Evolutionary conservation across 2,329 filamentous ascomycete species (phyloP).

Genomic region (Neofusicoccum sp.): DNA sequence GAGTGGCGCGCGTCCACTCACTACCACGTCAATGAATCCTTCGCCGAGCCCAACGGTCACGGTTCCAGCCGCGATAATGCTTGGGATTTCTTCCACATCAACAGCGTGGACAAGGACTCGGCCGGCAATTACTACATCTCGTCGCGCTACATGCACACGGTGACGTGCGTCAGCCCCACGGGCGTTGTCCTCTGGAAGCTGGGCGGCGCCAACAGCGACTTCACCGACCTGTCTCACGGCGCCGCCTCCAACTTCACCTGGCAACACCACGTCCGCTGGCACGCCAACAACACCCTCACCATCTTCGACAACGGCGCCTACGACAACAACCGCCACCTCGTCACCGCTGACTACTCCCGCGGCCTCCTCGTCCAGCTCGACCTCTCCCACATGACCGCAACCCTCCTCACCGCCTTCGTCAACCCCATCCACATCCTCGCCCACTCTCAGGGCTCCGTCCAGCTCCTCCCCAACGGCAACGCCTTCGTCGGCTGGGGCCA

Average conservation of each 20-base stretch:
- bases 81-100: conserved; percentile 46
- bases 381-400: conserved; percentile 37
- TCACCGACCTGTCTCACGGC: conserved; percentile 45
- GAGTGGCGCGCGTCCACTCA: conserved; percentile 44
- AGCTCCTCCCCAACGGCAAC: conserved; percentile 47
- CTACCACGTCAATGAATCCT: conserved; percentile 35
- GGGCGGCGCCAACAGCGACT: conserved; percentile 50
- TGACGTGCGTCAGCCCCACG: conserved; percentile 32
- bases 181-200: conserved; percentile 57
- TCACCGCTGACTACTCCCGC: conserved; percentile 40
- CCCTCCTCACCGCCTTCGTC: conserved; percentile 48
- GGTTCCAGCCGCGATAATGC: conserved; percentile 37
- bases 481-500: conserved; percentile 55
- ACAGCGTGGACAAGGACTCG: conserved; percentile 40
- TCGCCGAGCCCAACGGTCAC: conserved; percentile 27
- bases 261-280: conserved; percentile 57
- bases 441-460: conserved; percentile 47
- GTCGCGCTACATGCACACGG: conserved; percentile 26
- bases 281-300: conserved; percentile 34
- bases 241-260: conserved; percentile 51
- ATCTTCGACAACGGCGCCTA: conserved; percentile 42
- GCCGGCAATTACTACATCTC: conserved; percentile 31
- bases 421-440: conserved; percentile 39
- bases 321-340: conserved; percentile 33
- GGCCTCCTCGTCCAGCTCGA: conserved; percentile 47